Base-by-base conservation (phyloP, 768 basidiomycete genomes). In the Suillus tomentosus region DNA sequence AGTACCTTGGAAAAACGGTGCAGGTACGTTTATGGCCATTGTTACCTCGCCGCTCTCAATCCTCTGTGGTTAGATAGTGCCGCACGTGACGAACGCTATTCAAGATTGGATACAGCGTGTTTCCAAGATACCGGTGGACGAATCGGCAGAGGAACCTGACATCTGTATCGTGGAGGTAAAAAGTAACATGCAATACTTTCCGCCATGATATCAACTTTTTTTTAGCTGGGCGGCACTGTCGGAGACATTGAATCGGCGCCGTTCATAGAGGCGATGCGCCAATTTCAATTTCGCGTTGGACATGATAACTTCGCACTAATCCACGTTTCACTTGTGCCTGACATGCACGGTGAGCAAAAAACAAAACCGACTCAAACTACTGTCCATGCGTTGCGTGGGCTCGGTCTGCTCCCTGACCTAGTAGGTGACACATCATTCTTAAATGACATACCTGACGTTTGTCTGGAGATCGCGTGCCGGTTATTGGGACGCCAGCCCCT, bases 51-150 rank as follows among this genome's bases (percentile, higher is more conserved):
- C 42, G 39, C 61, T 31, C 62, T 71, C 66, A 73, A 48, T 19
- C 15, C 37, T 48, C 15, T 45, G 19, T 37, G 56, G 22, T 17
- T 70, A 95, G 90, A 95, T 95, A 69, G 94, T 99, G 4, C 96
- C 96, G 7, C 96, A 99, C 75, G 82, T 99, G 62, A 99, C 96
- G 39, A 94, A 91, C 75, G 96, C 92, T 24, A 96, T 99, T 68
- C 96, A 99, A 80, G 95, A 99, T 73, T 99, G 96, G 96, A 94
- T 99, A 67, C 89, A 97, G 73, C 88, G 94, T 61, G 95, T 99
- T 36, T 89, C 96, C 13, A 92, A 92, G 76, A 86, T 96, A 39
- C 96, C 96, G 1, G 95, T 95, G 3, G 96, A 99, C 76, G 92
- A 96, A 69, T 94, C 95, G 15, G 94, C 88, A 24, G 89, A 96